phyloP scores from a whole-genome alignment of 306 rosid genomes.

The Prinsepia uniflora region DNA sequence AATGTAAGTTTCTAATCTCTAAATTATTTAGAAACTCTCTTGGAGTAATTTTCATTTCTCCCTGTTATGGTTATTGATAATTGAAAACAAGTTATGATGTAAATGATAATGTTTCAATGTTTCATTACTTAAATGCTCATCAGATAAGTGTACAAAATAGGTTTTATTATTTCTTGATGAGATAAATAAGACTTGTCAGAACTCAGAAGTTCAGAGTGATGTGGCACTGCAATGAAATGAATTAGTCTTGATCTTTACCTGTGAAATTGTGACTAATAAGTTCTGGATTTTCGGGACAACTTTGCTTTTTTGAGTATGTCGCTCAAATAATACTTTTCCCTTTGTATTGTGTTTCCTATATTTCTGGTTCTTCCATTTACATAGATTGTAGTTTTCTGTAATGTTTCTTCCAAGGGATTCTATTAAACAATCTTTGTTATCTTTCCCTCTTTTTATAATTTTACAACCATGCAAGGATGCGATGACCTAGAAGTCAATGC shows the following conservation, averaged over 20 bases:
- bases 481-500: slow-evolving; percentile 33
- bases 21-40: background rate
- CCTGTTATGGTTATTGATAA: slow-evolving; percentile 14
- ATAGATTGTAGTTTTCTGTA: slow-evolving; percentile 1
- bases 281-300: background rate
- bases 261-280: background rate
- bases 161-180: no score
- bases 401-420: slow-evolving; percentile 21
- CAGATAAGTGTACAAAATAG: no score
- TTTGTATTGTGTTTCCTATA: slow-evolving; percentile 23
- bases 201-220: background rate
- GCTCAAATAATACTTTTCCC: background rate
- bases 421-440: slow-evolving; percentile 3
- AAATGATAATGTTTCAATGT: background rate
- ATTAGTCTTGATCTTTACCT: background rate
- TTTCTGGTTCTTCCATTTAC: background rate
- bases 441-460: slow-evolving; percentile 6
- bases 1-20: slow-evolving; percentile 32
- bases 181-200: no score
- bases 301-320: background rate
- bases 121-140: background rate
- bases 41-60: background rate
- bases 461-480: slow-evolving; percentile 31
- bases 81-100: background rate
- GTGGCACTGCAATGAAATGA: background rate